phyloP scores from a whole-genome alignment of 2,329 filamentous ascomycete genomes.

The Penicillium sp. region DNA sequence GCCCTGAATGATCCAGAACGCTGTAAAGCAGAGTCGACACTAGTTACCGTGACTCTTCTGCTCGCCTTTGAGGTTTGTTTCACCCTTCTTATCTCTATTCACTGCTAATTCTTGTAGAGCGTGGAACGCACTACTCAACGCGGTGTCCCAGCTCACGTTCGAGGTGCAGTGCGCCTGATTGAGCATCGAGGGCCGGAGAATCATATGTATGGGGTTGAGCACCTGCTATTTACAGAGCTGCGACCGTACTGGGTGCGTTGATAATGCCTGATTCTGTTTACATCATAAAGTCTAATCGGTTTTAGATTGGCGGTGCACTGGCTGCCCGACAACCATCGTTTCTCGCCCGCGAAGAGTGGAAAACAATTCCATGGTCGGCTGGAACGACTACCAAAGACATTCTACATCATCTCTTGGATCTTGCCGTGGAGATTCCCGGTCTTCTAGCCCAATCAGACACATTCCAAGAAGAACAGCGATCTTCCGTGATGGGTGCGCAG shows the following conservation, averaged over 20 bases:
- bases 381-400: constrained; percentile 42
- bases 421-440: constrained; percentile 40
- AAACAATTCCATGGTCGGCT: constrained; percentile 44
- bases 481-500: constrained; percentile 30
- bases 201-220: constrained; percentile 45
- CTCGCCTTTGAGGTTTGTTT: constrained; percentile 41
- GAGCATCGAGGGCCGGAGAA: constrained; percentile 45
- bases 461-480: constrained; percentile 28
- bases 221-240: constrained; percentile 43
- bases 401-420: constrained; percentile 41
- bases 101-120: constrained; percentile 27
- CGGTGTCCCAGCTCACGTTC: constrained; percentile 38
- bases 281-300: constrained; percentile 2
- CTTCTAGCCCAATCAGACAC: constrained; percentile 37
- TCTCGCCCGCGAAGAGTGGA: constrained; percentile 43
- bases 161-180: constrained; percentile 41
- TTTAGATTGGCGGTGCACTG: constrained; percentile 36
- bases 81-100: neutral
- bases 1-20: constrained; percentile 41
- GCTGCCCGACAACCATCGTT: constrained; percentile 39
- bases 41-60: constrained; percentile 44
- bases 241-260: constrained; percentile 44
- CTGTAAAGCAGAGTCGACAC: constrained; percentile 41
- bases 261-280: neutral
- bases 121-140: constrained; percentile 42